Percentiles rank a stretch among this genome's conserved stretches.
phyloP scores from a whole-genome alignment of 345 rosid genomes.

The Populus davidiana region DNA sequence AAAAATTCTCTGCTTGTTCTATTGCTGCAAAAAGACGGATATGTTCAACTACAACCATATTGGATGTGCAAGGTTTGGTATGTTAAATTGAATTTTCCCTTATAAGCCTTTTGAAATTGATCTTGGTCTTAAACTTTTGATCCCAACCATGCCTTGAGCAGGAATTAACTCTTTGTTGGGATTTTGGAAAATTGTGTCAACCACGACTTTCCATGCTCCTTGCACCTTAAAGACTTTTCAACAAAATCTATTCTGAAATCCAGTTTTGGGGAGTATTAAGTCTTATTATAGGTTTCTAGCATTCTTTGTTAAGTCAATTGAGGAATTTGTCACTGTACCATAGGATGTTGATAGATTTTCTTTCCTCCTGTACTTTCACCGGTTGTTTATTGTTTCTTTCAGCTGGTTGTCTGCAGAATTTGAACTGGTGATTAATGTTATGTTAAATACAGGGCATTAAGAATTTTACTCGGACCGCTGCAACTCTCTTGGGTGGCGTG shows the following conservation, averaged over 20 bases:
- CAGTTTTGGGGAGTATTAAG: neutral
- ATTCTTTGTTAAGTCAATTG: neutral
- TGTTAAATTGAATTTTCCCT: conserved; percentile 13
- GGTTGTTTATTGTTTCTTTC: neutral
- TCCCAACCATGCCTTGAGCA: neutral
- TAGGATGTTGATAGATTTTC: conserved; percentile 2
- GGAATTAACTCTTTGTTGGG: conserved; percentile 6
- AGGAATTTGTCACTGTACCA: neutral
- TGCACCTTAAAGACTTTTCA: neutral
- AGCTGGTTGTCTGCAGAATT: conserved; percentile 18
- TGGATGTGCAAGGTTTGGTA: conserved; percentile 97
- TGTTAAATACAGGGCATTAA: conserved; percentile 70
- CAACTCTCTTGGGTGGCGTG: conserved; percentile 76
- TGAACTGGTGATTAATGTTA: conserved; percentile 20
- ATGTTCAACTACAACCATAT: conserved; percentile 73
- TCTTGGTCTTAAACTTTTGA: neutral
- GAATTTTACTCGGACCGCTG: conserved; percentile 81
- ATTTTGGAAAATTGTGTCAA: neutral
- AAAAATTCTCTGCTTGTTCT: conserved; percentile 93
- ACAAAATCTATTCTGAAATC: neutral
- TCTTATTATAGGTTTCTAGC: neutral
- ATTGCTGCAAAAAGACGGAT: conserved; percentile 78
- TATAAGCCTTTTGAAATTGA: conserved; percentile 13
- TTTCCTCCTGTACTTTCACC: neutral
- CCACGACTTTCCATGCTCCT: neutral